A percentile compares a stretch with the other conserved stretches of the same genome.
These are phyloP conservation scores for Naegleria fowleri DNA, from an alignment of 208 protist genomes.

Conservation along the genomic window DNA sequence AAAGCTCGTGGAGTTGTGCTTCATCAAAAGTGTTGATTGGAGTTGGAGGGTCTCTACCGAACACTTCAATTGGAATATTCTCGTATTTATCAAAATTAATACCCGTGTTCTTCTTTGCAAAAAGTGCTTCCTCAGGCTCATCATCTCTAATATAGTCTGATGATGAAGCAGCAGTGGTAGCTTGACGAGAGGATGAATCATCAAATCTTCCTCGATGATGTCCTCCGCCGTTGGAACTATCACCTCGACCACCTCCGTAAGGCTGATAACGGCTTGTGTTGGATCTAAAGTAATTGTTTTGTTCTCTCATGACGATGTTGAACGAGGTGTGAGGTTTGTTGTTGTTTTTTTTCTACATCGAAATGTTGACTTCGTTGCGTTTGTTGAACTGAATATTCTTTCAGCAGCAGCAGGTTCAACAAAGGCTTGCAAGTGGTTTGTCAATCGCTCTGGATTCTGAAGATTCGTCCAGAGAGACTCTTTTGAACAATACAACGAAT, in stretches of 20 bases:
- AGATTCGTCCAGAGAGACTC: no score
- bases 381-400: background rate
- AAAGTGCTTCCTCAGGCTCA: background rate
- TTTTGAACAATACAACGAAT: no score
- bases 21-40: background rate
- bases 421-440: background rate
- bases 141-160: background rate
- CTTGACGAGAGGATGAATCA: background rate
- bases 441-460: no score
- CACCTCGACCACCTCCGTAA: background rate
- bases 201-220: background rate
- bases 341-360: background rate
- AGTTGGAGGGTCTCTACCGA: constrained; percentile 42
- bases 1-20: background rate
- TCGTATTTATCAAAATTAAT: constrained; percentile 88
- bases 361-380: background rate
- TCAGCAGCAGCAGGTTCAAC: no score
- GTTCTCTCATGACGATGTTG: background rate
- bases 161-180: background rate
- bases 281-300: background rate
- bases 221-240: background rate
- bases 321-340: background rate
- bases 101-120: background rate
- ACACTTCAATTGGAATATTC: constrained; percentile 74
- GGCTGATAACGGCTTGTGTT: background rate